A percentile compares a stretch with the other conserved stretches of the same genome.
Conservation (phyloP, 1,284 basidiomycete genomes). For the Gomphus bonarii region DNA sequence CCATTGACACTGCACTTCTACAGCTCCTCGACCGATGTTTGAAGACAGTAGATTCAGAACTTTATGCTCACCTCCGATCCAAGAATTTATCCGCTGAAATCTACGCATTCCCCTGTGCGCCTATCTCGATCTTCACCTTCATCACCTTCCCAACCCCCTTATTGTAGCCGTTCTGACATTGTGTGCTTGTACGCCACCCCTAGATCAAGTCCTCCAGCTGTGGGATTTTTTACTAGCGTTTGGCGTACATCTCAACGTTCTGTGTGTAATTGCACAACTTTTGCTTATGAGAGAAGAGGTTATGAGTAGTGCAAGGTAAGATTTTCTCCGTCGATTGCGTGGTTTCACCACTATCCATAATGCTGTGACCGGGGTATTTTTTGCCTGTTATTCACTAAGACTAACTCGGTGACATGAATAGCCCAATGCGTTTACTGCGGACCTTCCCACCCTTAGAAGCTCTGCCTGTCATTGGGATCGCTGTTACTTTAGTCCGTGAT, state of each 20-base stretch:
- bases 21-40: constrained; percentile 89
- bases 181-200: constrained; percentile 92
- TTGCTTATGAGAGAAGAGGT: constrained; percentile 84
- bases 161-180: constrained; percentile 82
- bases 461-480: constrained; percentile 80
- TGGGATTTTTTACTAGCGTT: constrained; percentile 98
- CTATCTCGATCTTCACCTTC: background rate
- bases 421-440: constrained; percentile 92
- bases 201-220: constrained; percentile 86
- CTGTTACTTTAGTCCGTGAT: constrained; percentile 87
- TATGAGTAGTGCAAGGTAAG: constrained; percentile 74
- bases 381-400: background rate
- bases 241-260: constrained; percentile 90
- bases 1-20: background rate
- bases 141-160: constrained; percentile 1
- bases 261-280: constrained; percentile 93
- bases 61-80: constrained; percentile 72
- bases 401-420: constrained; percentile 22
- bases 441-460: constrained; percentile 90
- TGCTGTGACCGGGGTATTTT: background rate
- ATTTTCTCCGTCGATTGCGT: constrained; percentile 3
- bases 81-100: constrained; percentile 97
- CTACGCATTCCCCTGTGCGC: constrained; percentile 92
- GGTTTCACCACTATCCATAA: background rate
- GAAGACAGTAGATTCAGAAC: constrained; percentile 79